phyloP scores from a whole-genome alignment of 768 basidiomycete species.

The Serpula lacrymans region DNA sequence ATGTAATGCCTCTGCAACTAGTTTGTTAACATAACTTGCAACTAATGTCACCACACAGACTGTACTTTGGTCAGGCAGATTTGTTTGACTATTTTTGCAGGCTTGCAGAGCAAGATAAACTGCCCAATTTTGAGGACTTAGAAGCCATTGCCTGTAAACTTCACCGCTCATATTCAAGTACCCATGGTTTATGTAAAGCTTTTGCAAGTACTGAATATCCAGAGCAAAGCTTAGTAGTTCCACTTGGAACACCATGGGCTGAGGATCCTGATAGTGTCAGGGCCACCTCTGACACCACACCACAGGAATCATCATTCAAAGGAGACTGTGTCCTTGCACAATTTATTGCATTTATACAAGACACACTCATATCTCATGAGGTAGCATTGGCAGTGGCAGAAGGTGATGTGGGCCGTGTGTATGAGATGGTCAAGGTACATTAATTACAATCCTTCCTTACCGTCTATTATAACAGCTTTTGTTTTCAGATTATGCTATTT shows the following conservation, averaged over 20 bases:
- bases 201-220: neutral
- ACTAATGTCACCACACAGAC: neutral
- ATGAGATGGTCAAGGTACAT: conserved; percentile 28
- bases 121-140: conserved; percentile 4
- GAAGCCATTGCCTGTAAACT: conserved; percentile 3
- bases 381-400: conserved; percentile 21
- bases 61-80: conserved; percentile 4
- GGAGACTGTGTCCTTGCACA: conserved; percentile 19
- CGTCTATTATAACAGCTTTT: neutral
- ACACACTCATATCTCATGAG: conserved; percentile 19
- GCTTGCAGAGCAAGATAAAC: neutral
- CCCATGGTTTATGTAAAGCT: neutral
- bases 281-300: too few relatives aligned
- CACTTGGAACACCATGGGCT: too few relatives aligned
- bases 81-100: conserved; percentile 7
- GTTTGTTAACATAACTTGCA: too few relatives aligned
- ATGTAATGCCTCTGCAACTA: too few relatives aligned
- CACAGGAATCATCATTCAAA: neutral
- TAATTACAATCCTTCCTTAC: neutral
- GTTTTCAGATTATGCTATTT: conserved; percentile 28
- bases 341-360: conserved; percentile 9
- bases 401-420: conserved; percentile 32
- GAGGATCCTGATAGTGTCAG: too few relatives aligned
- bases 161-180: neutral
- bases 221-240: too few relatives aligned